A percentile compares a stretch with the other conserved stretches of the same genome.
phyloP scores from a whole-genome alignment of 2,329 filamentous ascomycete genomes.

The Botrytis aclada region DNA sequence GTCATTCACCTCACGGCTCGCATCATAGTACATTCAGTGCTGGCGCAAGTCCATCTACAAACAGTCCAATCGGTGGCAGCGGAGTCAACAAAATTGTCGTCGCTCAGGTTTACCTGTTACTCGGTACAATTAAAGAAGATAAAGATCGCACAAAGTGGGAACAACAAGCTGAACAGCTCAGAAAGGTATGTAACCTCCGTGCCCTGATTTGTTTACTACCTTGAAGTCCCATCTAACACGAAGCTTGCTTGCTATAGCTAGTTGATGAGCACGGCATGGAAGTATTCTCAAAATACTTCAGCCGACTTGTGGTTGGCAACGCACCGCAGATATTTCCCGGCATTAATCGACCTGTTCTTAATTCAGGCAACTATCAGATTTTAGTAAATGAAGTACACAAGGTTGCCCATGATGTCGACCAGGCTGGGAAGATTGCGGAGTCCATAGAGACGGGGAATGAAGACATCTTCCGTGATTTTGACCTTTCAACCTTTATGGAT shows the following conservation, averaged over 20 bases:
- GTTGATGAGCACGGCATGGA: slow-evolving; percentile 99
- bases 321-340: slow-evolving; percentile 86
- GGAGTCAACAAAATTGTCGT: slow-evolving; percentile 90
- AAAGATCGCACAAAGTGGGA: slow-evolving; percentile 91
- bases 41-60: slow-evolving; percentile 38
- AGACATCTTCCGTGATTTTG: slow-evolving; percentile 93
- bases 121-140: slow-evolving; percentile 94
- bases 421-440: slow-evolving; percentile 88
- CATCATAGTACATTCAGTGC: slow-evolving; percentile 46
- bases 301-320: slow-evolving; percentile 87
- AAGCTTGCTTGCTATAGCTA: slow-evolving; percentile 53
- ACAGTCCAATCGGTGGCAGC: slow-evolving; percentile 47
- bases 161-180: slow-evolving; percentile 83
- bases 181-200: slow-evolving; percentile 62
- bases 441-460: slow-evolving; percentile 87
- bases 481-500: slow-evolving; percentile 91
- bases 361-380: slow-evolving; percentile 78
- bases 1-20: slow-evolving; percentile 41
- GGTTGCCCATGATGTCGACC: slow-evolving; percentile 73
- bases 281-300: slow-evolving; percentile 93
- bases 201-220: slow-evolving; percentile 1
- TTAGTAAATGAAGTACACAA: slow-evolving; percentile 83
- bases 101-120: slow-evolving; percentile 89
- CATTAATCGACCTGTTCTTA: slow-evolving; percentile 67
- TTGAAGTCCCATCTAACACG: slow-evolving; percentile 13